Conservation (phyloP, 208 protist genomes). For the Crithidia acanthocephali region DNA sequence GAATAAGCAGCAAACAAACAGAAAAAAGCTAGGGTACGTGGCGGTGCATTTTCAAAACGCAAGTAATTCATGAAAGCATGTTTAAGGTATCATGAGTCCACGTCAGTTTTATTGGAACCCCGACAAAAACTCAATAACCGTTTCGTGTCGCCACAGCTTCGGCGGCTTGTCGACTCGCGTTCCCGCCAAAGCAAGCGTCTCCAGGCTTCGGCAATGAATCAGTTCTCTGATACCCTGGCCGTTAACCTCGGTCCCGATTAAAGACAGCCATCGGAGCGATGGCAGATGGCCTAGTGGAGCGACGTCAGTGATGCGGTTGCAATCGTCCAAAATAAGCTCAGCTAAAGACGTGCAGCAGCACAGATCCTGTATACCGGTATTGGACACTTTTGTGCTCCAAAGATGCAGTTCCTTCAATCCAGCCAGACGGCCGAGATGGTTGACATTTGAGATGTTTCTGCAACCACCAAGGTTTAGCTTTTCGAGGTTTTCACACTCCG, state of each 20-base stretch:
- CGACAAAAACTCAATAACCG: constrained; percentile 45
- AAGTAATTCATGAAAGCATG: too few species aligned
- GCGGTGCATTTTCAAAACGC: too few species aligned
- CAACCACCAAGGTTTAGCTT: constrained; percentile 57
- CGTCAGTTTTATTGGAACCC: constrained; percentile 22
- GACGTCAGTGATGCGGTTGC: constrained; percentile 44
- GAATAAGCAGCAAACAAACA: too few species aligned
- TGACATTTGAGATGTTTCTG: constrained; percentile 51
- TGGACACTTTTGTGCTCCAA: constrained; percentile 54
- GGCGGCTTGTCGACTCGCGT: constrained; percentile 37
- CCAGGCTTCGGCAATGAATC: constrained; percentile 35
- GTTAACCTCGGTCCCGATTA: constrained; percentile 47
- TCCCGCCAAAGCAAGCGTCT: constrained; percentile 48
- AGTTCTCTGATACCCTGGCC: constrained; percentile 45
- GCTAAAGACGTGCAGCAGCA: constrained; percentile 36
- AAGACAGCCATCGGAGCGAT: constrained; percentile 41
- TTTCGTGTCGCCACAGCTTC: constrained; percentile 45
- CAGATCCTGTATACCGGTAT: constrained; percentile 42
- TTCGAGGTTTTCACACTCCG: constrained; percentile 38
- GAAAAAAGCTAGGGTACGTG: too few species aligned
- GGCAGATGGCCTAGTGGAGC: constrained; percentile 32
- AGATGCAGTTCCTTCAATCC: constrained; percentile 56
- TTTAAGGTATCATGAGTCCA: constrained; percentile 5
- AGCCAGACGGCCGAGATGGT: constrained; percentile 33
- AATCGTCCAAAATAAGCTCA: constrained; percentile 59